Percentiles rank a stretch among this genome's conserved stretches.
Evolutionary conservation across 1,284 basidiomycete genomes (phyloP).

Genomic region (Ceratobasidium sp.): DNA sequence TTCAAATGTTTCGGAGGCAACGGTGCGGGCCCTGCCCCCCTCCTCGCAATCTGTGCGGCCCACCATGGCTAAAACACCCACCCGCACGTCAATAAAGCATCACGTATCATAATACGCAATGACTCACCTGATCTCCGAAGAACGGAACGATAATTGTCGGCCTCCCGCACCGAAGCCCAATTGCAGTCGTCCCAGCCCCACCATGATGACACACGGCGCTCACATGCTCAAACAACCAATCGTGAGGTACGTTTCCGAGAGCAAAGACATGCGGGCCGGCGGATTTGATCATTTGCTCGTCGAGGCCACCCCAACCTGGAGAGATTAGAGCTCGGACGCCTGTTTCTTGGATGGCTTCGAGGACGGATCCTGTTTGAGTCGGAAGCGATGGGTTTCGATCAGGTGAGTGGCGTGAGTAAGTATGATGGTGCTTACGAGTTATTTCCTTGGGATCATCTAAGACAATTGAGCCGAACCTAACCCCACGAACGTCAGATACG

Average conservation of each 20-base stretch:
- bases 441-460: conserved; percentile 70
- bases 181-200: conserved; percentile 73
- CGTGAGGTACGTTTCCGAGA: conserved; percentile 75
- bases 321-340: conserved; percentile 71
- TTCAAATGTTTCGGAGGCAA: conserved; percentile 69
- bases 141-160: conserved; percentile 77
- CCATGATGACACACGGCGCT: conserved; percentile 77
- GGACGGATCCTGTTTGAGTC: conserved; percentile 62
- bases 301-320: conserved; percentile 72
- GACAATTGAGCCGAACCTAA: conserved; percentile 42
- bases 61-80: conserved; percentile 55
- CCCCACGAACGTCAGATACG: too few relatives aligned
- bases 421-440: conserved; percentile 59
- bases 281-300: conserved; percentile 62
- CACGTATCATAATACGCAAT: too few relatives aligned
- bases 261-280: conserved; percentile 68
- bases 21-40: conserved; percentile 71
- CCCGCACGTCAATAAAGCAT: too few relatives aligned
- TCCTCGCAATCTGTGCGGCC: conserved; percentile 33
- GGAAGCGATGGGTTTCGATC: background rate
- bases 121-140: conserved; percentile 73
- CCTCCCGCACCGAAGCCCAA: conserved; percentile 70
- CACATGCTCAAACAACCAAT: conserved; percentile 77
- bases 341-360: conserved; percentile 67
- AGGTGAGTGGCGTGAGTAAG: background rate